Conservation (phyloP, 352 stramenopile genomes). For the Phytophthora fragariaefolia region DNA sequence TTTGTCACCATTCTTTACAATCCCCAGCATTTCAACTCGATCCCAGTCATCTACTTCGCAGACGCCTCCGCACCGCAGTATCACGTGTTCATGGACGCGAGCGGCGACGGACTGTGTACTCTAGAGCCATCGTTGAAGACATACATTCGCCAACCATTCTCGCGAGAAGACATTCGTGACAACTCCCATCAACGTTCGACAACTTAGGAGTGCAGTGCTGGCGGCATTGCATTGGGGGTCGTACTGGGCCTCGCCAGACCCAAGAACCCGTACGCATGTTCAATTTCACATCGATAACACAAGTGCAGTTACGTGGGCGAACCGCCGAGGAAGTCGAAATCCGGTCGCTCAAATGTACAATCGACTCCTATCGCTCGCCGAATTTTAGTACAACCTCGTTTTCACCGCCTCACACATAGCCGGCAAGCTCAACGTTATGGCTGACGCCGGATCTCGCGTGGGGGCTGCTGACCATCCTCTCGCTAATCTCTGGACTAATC, state of each 20-base stretch:
- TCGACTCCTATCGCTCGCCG: slow-evolving; percentile 17
- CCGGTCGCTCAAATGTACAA: slow-evolving; percentile 17
- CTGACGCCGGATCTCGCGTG: slow-evolving; percentile 21
- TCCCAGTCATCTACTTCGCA: slow-evolving; percentile 9
- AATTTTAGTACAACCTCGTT: slow-evolving; percentile 30
- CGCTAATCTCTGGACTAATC: slow-evolving; percentile 8
- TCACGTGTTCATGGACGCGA: slow-evolving; percentile 18
- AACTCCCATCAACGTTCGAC: slow-evolving; percentile 8
- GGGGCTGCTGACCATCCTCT: slow-evolving; percentile 11
- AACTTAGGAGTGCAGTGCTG: slow-evolving; percentile 8
- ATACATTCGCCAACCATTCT: slow-evolving; percentile 6
- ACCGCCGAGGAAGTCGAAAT: slow-evolving; percentile 2
- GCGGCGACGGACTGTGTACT: slow-evolving; percentile 3
- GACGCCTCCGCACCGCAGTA: neutral
- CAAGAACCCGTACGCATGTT: slow-evolving; percentile 1
- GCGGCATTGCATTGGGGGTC: slow-evolving; percentile 10
- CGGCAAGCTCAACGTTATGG: slow-evolving; percentile 23
- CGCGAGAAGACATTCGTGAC: neutral
- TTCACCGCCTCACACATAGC: slow-evolving; percentile 24
- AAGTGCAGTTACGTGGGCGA: slow-evolving; percentile 3
- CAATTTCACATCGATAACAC: slow-evolving; percentile 15
- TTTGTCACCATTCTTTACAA: slow-evolving; percentile 3
- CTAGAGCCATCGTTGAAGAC: neutral
- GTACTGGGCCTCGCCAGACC: neutral
- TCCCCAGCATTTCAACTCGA: slow-evolving; percentile 2